Conservation (phyloP, 257 asterid genomes). For the Solanum pinnatisectum region DNA sequence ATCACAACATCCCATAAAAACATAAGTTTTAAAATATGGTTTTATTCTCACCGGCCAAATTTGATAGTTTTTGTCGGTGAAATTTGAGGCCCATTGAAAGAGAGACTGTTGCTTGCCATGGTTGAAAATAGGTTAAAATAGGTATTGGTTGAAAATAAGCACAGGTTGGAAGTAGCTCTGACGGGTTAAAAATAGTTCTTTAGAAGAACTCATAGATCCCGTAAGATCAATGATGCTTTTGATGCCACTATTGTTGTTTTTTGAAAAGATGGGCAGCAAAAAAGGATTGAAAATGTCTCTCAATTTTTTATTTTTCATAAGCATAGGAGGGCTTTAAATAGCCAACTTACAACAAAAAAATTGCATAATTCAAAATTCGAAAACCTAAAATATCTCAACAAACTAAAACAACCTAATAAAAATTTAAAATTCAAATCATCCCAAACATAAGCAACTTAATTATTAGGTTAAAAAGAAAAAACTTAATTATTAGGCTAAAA, state of each 20-base stretch:
- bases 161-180: background rate
- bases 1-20: background rate
- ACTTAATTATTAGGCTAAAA: background rate
- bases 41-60: background rate
- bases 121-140: too few relatives aligned
- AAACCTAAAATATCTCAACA: background rate
- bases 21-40: too few relatives aligned
- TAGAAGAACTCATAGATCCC: too few relatives aligned
- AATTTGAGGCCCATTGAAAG: background rate
- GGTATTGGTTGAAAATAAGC: background rate
- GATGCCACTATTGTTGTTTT: background rate
- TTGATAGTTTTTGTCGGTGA: background rate
- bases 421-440: background rate
- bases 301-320: too few relatives aligned
- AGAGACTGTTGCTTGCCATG: background rate
- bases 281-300: background rate
- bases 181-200: background rate
- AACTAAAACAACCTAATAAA: background rate
- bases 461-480: too few relatives aligned
- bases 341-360: background rate
- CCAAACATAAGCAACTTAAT: background rate
- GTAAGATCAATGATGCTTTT: background rate
- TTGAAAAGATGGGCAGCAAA: background rate
- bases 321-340: background rate
- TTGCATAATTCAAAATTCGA: background rate